phyloP scores from a whole-genome alignment of 2,329 filamentous ascomycete genomes.

The Raffaelea arxii region DNA sequence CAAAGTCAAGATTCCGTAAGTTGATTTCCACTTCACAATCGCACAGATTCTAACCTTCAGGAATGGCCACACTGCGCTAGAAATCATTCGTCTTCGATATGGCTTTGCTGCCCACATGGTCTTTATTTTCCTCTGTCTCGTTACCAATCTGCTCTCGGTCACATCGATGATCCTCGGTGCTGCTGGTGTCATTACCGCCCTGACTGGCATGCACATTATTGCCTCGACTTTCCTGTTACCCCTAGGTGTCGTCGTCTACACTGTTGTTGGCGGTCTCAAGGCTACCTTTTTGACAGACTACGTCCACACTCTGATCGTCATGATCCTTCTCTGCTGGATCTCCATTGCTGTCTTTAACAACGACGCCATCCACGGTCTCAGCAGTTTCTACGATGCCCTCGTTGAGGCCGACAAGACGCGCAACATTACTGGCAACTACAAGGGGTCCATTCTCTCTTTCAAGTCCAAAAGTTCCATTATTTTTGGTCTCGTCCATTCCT shows the following conservation, averaged over 20 bases:
- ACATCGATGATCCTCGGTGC: constrained; percentile 85
- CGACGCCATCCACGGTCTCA: constrained; percentile 59
- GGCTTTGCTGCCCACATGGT: constrained; percentile 61
- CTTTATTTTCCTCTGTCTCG: constrained; percentile 71
- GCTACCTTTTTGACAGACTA: constrained; percentile 80
- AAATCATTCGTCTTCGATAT: constrained; percentile 74
- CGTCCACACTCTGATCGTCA: constrained; percentile 69
- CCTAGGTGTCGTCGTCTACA: constrained; percentile 71
- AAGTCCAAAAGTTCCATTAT: constrained; percentile 73
- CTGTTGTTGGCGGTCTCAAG: constrained; percentile 68
- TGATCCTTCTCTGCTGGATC: constrained; percentile 56
- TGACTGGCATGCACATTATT: constrained; percentile 65
- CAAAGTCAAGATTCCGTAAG: constrained; percentile 62
- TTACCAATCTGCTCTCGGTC: constrained; percentile 79
- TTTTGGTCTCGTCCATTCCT: constrained; percentile 26
- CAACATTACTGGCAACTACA: constrained; percentile 68
- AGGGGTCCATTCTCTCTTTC: constrained; percentile 85
- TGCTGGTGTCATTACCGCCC: constrained; percentile 57
- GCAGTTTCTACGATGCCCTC: constrained; percentile 76
- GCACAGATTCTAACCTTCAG: background rate
- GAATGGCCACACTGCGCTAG: constrained; percentile 75
- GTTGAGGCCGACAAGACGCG: constrained; percentile 56
- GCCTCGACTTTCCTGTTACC: constrained; percentile 78
- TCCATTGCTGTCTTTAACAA: constrained; percentile 74
- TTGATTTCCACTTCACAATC: background rate